Conservation (phyloP, 257 asterid species). For the Perilla frutescens region DNA sequence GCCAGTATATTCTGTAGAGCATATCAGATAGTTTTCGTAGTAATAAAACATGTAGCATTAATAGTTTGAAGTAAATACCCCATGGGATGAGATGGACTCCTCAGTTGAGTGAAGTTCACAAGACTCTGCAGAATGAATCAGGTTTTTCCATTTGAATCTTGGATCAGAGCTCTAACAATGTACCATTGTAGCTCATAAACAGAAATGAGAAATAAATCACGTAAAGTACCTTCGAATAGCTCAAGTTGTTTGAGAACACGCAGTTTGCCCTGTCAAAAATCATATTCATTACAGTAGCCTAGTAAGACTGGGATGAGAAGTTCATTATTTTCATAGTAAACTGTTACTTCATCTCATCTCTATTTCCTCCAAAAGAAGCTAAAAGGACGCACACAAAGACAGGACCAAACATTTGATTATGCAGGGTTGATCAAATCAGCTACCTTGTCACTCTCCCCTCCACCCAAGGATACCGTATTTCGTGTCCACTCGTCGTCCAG, state of each 20-base stretch:
- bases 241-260: conserved; percentile 68
- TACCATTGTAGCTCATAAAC: conserved; percentile 5
- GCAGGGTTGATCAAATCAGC: conserved; percentile 14
- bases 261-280: conserved; percentile 53
- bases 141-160: conserved; percentile 9
- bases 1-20: conserved; percentile 19
- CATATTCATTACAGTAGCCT: conserved; percentile 2
- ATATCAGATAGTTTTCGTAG: conserved; percentile 14
- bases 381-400: conserved; percentile 9
- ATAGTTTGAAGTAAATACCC: conserved; percentile 47
- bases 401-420: neutral
- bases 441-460: conserved; percentile 53
- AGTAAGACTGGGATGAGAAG: neutral
- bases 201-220: conserved; percentile 25
- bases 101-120: conserved; percentile 38
- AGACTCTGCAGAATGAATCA: conserved; percentile 55
- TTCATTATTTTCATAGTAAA: neutral
- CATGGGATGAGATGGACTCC: conserved; percentile 38
- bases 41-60: neutral
- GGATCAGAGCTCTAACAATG: neutral
- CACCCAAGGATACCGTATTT: conserved; percentile 42
- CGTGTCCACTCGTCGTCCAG: conserved; percentile 45
- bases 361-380: conserved; percentile 18
- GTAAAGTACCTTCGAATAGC: conserved; percentile 54
- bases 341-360: neutral